phyloP scores from a whole-genome alignment of 306 rosid species.

The Nissolia schottii region DNA sequence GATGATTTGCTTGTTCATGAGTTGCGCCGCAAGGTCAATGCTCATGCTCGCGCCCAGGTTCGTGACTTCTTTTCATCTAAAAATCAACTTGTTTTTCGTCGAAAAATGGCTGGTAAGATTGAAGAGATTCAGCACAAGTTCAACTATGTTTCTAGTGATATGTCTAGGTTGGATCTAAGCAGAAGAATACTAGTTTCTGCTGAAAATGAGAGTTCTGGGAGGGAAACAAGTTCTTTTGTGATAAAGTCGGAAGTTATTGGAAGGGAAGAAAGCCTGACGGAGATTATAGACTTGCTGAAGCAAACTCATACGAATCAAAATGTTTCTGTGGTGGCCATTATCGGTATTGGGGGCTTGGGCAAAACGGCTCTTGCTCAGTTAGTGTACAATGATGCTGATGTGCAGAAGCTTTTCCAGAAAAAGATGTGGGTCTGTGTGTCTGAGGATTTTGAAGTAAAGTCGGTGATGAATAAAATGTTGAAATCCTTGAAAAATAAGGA shows the following conservation, averaged over 20 bases:
- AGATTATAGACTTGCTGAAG: background rate
- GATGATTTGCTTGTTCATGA: background rate
- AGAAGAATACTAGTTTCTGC: background rate
- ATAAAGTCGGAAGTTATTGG: background rate
- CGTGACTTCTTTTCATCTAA: background rate
- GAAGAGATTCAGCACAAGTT: background rate
- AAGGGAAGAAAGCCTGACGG: background rate
- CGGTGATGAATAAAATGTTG: background rate
- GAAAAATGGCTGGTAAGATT: background rate
- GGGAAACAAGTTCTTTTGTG: background rate
- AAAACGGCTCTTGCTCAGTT: slow-evolving; percentile 12
- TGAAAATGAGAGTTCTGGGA: background rate
- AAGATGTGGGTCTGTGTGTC: background rate
- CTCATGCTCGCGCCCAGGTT: background rate
- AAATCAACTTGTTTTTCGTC: background rate
- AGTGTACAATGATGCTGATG: background rate
- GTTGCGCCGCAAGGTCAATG: background rate
- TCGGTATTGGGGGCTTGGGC: slow-evolving; percentile 18
- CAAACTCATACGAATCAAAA: background rate
- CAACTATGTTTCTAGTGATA: background rate
- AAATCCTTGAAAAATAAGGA: background rate
- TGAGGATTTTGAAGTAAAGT: background rate
- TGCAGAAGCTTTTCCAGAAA: background rate
- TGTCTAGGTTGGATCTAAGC: background rate
- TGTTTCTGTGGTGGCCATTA: background rate